These are phyloP conservation scores for Leishmania aethiopica DNA, from an alignment of 208 protist species.

Conservation along the genomic window DNA sequence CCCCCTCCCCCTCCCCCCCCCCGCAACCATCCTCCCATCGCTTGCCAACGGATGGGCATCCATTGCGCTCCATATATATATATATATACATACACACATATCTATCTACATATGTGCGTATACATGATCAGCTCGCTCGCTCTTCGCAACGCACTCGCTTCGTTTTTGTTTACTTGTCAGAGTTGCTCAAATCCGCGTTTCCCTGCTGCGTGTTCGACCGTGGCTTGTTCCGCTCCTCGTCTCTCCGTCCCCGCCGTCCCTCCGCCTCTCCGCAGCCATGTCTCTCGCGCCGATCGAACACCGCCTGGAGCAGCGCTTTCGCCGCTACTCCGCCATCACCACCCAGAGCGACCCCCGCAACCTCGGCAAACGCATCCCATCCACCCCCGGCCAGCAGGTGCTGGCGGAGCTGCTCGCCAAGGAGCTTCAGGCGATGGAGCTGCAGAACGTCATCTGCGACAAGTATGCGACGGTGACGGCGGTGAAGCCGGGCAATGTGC, in stretches of 20 bases:
- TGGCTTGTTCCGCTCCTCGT: not conserved
- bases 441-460: slow-evolving; percentile 66
- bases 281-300: slow-evolving; percentile 44
- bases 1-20: no score
- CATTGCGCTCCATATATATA: no score
- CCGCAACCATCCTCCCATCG: not conserved
- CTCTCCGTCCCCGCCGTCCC: not conserved
- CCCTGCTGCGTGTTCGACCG: no score
- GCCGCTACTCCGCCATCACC: slow-evolving; percentile 79
- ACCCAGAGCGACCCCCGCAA: slow-evolving; percentile 72
- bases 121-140: no score
- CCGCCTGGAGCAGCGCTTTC: slow-evolving; percentile 70
- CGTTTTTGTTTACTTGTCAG: no score
- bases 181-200: no score
- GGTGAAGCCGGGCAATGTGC: slow-evolving; percentile 62
- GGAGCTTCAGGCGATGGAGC: slow-evolving; percentile 57
- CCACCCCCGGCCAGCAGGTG: slow-evolving; percentile 79
- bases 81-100: no score
- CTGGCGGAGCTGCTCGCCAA: slow-evolving; percentile 75
- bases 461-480: slow-evolving; percentile 79
- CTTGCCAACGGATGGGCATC: not conserved
- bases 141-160: no score
- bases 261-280: not conserved
- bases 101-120: no score
- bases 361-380: slow-evolving; percentile 64